phyloP scores from a whole-genome alignment of 768 basidiomycete species.

The Lactifluus rugatus region DNA sequence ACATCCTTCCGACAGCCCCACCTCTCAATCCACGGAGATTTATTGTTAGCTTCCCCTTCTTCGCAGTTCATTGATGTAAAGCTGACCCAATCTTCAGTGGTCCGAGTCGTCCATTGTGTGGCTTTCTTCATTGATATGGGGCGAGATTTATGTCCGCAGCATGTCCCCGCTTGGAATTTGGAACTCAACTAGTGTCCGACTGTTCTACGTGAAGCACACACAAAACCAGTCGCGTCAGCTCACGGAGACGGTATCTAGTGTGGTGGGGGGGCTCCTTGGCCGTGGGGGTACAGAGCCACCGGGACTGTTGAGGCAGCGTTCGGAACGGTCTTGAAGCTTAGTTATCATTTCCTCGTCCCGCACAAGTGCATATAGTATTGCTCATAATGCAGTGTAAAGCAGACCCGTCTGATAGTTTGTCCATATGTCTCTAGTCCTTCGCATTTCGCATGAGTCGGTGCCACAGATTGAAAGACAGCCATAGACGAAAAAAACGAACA shows the following conservation, averaged over 20 bases:
- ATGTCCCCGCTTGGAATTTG: slow-evolving; percentile 84
- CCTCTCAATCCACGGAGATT: slow-evolving; percentile 64
- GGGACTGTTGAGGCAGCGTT: slow-evolving; percentile 19
- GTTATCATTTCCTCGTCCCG: not conserved
- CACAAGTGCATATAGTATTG: not conserved
- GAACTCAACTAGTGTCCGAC: slow-evolving; percentile 79
- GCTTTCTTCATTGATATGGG: slow-evolving; percentile 92
- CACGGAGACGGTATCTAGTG: slow-evolving; percentile 69
- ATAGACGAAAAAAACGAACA: not conserved
- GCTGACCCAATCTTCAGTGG: slow-evolving; percentile 49
- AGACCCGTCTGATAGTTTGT: not conserved
- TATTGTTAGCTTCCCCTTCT: slow-evolving; percentile 37
- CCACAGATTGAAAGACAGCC: not conserved
- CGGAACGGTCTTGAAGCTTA: slow-evolving; percentile 2
- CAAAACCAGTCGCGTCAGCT: slow-evolving; percentile 60
- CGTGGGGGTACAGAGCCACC: slow-evolving; percentile 23
- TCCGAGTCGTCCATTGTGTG: slow-evolving; percentile 85
- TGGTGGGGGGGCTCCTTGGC: slow-evolving; percentile 69
- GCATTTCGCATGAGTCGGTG: not conserved
- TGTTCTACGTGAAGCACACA: slow-evolving; percentile 88
- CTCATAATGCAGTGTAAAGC: not conserved
- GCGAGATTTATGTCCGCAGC: slow-evolving; percentile 85
- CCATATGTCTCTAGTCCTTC: not conserved
- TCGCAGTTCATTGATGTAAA: slow-evolving; percentile 6
- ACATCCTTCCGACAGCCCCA: slow-evolving; percentile 66